Evolutionary conservation across 176 grass and related monocot species (phyloP).

Genomic region (Oryza coarctata): DNA sequence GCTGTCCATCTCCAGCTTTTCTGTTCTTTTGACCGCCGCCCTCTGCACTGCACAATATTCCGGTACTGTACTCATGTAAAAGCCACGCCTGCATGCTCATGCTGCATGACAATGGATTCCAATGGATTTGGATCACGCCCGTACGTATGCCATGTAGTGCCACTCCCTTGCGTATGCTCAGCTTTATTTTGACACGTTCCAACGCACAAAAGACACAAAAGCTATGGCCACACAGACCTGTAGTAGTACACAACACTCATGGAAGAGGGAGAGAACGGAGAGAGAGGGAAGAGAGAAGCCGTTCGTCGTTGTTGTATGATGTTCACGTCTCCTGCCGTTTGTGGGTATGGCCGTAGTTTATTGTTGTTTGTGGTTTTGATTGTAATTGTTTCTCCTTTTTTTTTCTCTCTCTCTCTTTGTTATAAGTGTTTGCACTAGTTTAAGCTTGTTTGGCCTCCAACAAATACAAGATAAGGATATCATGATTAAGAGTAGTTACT

Average conservation of each 20-base stretch:
- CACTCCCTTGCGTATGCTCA: neutral
- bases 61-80: neutral
- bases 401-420: neutral
- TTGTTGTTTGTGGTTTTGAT: neutral
- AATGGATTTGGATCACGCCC: slow-evolving; percentile 6
- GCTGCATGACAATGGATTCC: neutral
- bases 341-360: neutral
- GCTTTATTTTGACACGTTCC: slow-evolving; percentile 32
- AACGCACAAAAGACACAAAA: neutral
- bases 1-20: slow-evolving; percentile 4
- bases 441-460: neutral
- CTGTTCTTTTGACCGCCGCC: slow-evolving; percentile 36
- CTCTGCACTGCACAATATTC: neutral
- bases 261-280: neutral
- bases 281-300: neutral
- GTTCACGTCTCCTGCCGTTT: neutral
- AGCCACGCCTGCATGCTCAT: neutral
- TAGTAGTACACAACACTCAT: neutral
- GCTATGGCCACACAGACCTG: neutral
- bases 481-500: neutral
- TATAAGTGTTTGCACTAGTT: neutral
- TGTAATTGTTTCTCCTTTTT: neutral
- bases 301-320: neutral
- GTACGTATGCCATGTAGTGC: neutral
- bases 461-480: neutral